Conservation (phyloP, 371 early-diverging fungal genomes). For the Circinella umbellata region DNA sequence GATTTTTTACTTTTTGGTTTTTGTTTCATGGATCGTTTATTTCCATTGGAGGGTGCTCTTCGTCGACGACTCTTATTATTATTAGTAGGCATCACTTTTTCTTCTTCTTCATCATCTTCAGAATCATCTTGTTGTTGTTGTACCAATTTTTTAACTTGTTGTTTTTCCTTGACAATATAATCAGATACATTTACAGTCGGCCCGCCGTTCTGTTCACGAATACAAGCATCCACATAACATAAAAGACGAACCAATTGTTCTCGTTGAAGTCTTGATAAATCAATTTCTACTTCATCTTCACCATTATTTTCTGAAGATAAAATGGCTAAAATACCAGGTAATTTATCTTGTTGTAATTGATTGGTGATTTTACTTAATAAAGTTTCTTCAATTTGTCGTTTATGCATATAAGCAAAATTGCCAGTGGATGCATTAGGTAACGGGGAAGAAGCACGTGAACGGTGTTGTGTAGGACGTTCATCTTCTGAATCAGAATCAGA, state of each 20-base stretch:
- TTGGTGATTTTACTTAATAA: slow-evolving; percentile 50
- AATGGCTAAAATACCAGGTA: slow-evolving; percentile 54
- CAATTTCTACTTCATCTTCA: slow-evolving; percentile 50
- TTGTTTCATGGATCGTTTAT: slow-evolving; percentile 10
- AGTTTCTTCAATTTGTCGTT: slow-evolving; percentile 54
- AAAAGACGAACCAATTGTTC: slow-evolving; percentile 46
- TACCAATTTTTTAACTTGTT: too few species aligned
- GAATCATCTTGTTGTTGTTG: slow-evolving; percentile 6
- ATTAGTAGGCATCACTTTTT: slow-evolving; percentile 13
- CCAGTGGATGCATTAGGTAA: neutral
- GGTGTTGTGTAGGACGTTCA: slow-evolving; percentile 14
- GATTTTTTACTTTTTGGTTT: slow-evolving; percentile 1
- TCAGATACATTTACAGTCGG: slow-evolving; percentile 41
- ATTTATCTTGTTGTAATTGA: slow-evolving; percentile 42
- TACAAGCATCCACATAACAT: slow-evolving; percentile 56
- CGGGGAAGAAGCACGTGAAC: slow-evolving; percentile 24
- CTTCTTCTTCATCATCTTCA: slow-evolving; percentile 29
- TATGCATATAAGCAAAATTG: slow-evolving; percentile 45
- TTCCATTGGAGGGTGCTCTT: neutral
- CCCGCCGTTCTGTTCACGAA: slow-evolving; percentile 53
- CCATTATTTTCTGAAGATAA: slow-evolving; percentile 36
- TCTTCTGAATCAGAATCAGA: slow-evolving; percentile 46
- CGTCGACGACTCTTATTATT: slow-evolving; percentile 11
- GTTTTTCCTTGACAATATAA: slow-evolving; percentile 33
- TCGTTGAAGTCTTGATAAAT: slow-evolving; percentile 51